Percentiles rank a stretch among this genome's conserved stretches.
Conservation (phyloP, 2,329 filamentous ascomycete genomes). For the Talaromyces rugulosus region DNA sequence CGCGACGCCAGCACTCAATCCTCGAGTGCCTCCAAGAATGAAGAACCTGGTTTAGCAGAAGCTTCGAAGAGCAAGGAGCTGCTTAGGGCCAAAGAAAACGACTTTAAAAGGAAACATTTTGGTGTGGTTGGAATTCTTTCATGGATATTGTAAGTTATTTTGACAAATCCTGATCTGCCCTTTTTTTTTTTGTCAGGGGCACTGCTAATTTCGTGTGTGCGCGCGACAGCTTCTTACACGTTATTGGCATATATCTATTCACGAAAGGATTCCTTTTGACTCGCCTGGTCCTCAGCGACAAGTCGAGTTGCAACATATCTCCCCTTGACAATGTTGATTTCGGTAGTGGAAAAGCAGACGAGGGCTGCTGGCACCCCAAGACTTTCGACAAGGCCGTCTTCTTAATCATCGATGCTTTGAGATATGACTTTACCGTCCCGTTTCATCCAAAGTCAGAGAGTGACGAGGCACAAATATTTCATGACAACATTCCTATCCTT, state of each 20-base stretch:
- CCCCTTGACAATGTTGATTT: constrained; percentile 53
- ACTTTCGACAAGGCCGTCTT: constrained; percentile 89
- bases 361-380: constrained; percentile 94
- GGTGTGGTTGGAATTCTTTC: constrained; percentile 34
- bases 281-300: constrained; percentile 71
- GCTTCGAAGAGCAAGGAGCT: constrained; percentile 26
- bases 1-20: not conserved
- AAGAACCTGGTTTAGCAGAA: not conserved
- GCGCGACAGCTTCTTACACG: constrained; percentile 61
- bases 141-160: constrained; percentile 38
- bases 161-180: not conserved
- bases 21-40: not conserved
- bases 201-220: not conserved
- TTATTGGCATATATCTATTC: constrained; percentile 82
- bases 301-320: constrained; percentile 64
- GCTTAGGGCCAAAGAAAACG: constrained; percentile 28
- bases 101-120: constrained; percentile 36
- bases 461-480: constrained; percentile 61
- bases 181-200: not conserved
- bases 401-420: constrained; percentile 84
- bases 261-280: constrained; percentile 93
- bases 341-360: constrained; percentile 33
- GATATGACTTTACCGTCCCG: constrained; percentile 95
- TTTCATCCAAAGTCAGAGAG: constrained; percentile 48
- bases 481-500: constrained; percentile 82